Base-by-base conservation (phyloP, 31 red algal species). In the Odonthalia washingtoniensis region DNA sequence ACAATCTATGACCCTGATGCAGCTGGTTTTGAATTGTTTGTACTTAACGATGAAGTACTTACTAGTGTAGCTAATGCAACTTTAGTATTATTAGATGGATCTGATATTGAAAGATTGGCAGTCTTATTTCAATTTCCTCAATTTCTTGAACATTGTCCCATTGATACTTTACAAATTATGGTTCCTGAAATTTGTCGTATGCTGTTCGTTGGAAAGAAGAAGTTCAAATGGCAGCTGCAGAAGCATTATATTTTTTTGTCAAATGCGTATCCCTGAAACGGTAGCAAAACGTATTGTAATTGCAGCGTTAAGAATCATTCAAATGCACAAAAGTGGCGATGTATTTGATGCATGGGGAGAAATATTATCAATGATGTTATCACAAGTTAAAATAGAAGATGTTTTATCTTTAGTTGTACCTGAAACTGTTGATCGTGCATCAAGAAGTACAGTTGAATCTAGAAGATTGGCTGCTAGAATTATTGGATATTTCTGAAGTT, bases 311-410 rank as follows among this genome's bases (percentile, higher is more conserved):
- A 81, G 87, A 46, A 90, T 96, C 46, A 91, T 93, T 78, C 90
- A 91, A 77, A 82, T 89, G 85, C 86, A 82, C 78, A 82, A 89
- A 49, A 87, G 86, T 65, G 94, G 94, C 46, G 89, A 92, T 73
- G 90, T 96, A 6, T 96, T 96, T 70, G 94, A 96, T 79, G 94
- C 90, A 5, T 96, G 94, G 94, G 94, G 94, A 33, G 94, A 96
- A 46, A 96, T 96, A 57, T 84, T 96, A 30, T 92, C 94, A 18
- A 96, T 96, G 89, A 91, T 96, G 85, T 70, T 96, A 27, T 90
- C 94, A n/a, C 94, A 96, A 66, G 84, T 96, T 53, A 73, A 86
- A 72, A 75, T 81, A 41, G 89, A 92, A 24, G 89, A 96, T 41
- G 94, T 91, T 17, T 80, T 85, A 73, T 65, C 68, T 21, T 75